Conservation (phyloP, 306 rosid genomes). For the Bauhinia variegata region DNA sequence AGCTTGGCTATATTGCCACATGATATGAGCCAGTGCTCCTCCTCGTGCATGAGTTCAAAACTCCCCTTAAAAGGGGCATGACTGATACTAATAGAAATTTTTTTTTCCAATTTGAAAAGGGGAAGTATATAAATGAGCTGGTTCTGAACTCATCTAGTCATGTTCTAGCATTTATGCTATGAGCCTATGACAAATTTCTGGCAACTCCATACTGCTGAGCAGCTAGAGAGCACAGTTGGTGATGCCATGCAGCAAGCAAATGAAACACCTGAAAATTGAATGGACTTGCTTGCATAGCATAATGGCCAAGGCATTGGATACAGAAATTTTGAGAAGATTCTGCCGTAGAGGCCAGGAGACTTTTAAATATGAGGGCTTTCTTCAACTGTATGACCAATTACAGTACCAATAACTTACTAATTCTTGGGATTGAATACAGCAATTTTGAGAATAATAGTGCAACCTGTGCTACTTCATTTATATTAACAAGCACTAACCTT, state of each 20-base stretch:
- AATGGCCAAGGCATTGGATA: no score
- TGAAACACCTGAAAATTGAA: not conserved
- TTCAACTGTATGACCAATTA: no score
- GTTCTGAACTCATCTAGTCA: not conserved
- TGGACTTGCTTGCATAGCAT: not conserved
- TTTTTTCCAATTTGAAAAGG: no score
- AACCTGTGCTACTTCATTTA: not conserved
- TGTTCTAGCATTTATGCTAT: not conserved
- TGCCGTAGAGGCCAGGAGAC: no score
- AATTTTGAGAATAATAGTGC: no score
- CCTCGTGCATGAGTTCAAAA: not conserved
- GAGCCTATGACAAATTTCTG: not conserved
- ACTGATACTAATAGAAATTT: no score
- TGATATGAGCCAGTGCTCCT: no score
- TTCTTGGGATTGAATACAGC: no score
- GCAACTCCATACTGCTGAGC: no score
- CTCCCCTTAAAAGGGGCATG: not conserved
- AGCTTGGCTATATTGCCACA: not conserved
- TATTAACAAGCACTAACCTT: not conserved
- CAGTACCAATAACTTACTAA: no score
- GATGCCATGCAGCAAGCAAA: not conserved
- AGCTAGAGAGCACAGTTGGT: not conserved
- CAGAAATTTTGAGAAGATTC: not conserved
- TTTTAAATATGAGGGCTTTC: no score
- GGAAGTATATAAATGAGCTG: not conserved